Evolutionary conservation across 495 filamentous ascomycete species (phyloP).

Genomic region (Xylaria scruposa): DNA sequence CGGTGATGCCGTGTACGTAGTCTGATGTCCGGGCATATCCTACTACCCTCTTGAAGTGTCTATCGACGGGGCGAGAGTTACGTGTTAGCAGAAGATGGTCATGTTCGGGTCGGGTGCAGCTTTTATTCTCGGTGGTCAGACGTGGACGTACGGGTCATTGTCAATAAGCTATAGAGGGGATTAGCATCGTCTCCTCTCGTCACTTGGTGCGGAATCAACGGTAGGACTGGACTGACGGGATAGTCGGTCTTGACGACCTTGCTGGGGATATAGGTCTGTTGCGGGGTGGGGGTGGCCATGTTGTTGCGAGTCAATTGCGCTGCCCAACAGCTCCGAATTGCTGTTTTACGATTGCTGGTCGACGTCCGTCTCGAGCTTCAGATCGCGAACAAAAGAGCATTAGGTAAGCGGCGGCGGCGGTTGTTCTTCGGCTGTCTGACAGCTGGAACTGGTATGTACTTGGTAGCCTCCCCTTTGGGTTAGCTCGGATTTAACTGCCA

Average conservation of each 20-base stretch:
- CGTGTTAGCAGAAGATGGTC: slow-evolving; percentile 8
- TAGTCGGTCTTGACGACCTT: slow-evolving; percentile 78
- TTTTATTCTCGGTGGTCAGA: slow-evolving; percentile 23
- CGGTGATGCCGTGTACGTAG: slow-evolving; percentile 71
- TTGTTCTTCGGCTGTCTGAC: slow-evolving; percentile 30
- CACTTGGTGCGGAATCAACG: not conserved
- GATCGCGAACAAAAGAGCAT: slow-evolving; percentile 30
- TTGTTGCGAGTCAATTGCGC: slow-evolving; percentile 44
- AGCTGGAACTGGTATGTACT: not conserved
- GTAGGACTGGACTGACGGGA: slow-evolving; percentile 67
- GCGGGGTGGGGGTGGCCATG: slow-evolving; percentile 64
- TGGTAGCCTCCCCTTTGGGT: not conserved
- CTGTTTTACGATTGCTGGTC: slow-evolving; percentile 1
- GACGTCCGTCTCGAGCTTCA: slow-evolving; percentile 25
- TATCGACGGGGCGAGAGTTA: slow-evolving; percentile 43
- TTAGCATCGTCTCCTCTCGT: not conserved
- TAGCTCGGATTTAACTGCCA: not conserved
- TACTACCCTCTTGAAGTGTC: slow-evolving; percentile 88
- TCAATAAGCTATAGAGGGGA: slow-evolving; percentile 79
- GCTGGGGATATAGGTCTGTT: slow-evolving; percentile 71
- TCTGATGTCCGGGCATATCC: slow-evolving; percentile 84
- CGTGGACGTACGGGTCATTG: slow-evolving; percentile 89
- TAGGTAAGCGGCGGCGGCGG: slow-evolving; percentile 43
- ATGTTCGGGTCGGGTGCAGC: not conserved
- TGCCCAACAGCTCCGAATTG: slow-evolving; percentile 35